Evolutionary conservation across 2,329 filamentous ascomycete genomes (phyloP), one percentile per base, ranked within the genome.

Genomic region (Ophiostoma sp.): DNA sequence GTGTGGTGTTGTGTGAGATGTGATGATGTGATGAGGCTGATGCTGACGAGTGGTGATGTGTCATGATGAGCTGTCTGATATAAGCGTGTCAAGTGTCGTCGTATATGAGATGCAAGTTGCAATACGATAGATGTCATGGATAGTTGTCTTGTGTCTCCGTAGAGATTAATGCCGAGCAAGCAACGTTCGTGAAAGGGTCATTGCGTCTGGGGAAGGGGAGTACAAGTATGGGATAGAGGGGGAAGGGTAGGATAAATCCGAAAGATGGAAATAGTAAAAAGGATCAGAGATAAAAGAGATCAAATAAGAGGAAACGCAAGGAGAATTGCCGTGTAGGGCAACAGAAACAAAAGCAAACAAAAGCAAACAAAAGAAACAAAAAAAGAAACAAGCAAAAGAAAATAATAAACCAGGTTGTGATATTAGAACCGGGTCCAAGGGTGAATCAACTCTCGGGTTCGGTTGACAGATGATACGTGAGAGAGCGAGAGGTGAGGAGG

Each of bases 381-480:
- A 10, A 23, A 33, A 31, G 57, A 62, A 62, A 35, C 17, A 33
- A 35, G 15, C 27, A 57, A 62, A 33, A 35, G 4, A 39, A 39
- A n/a, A 64, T 36, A 64, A 36, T 64, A 64, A 64, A 64, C 31
- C 17, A 33, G 11, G 54, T 60, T 60, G 13, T 35, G 60, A 33
- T 64, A 36, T 33, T 33, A 64, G 60, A 64, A 64, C 60, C 60
- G 60, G 60, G 60, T 35, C 60, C 60, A 64, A 31, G 60, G 60
- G 60, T 36, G 60, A 64, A 31, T 27, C 60, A 64, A 36, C 60
- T 33, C 31, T 33, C 60, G 60, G 60, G 60, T 36, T 11, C 11
- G 33, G 60, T 33, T 64, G 60, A 64, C 60, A 64, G 60, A 31
- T 64, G 52, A 57, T 23, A 27, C 13, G n/a, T 15, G n/a, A 57